phyloP scores from a whole-genome alignment of 2,329 filamentous ascomycete species.

The Colletotrichum gloeosporioides region DNA sequence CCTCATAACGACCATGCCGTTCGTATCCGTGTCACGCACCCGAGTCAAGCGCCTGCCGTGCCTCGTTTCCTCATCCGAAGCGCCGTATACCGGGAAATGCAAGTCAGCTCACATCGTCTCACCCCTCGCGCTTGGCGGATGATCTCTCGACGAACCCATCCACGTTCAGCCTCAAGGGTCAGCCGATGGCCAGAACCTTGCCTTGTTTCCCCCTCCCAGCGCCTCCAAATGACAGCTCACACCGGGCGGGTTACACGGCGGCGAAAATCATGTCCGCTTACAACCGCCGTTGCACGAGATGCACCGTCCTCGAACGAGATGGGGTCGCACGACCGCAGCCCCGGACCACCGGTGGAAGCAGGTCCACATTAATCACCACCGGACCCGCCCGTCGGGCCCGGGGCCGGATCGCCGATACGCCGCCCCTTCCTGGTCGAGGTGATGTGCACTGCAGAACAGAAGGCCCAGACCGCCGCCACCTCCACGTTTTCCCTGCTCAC shows the following conservation, averaged over 20 bases:
- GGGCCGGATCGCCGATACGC: constrained; percentile 11
- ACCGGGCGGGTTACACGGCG: neutral
- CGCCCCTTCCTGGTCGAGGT: neutral
- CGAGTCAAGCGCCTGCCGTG: neutral
- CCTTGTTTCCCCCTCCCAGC: neutral
- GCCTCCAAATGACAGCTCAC: neutral
- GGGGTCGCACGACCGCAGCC: neutral
- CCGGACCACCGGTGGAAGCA: neutral
- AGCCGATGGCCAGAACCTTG: neutral
- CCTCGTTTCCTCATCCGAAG: neutral
- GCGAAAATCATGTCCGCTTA: neutral
- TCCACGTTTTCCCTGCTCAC: neutral
- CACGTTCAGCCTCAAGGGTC: neutral
- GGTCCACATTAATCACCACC: neutral
- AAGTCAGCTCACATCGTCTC: neutral
- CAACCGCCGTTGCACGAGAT: neutral
- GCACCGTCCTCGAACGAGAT: neutral
- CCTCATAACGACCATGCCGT: neutral
- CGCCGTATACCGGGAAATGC: neutral
- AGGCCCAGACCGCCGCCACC: constrained; percentile 7
- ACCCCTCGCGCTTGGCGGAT: neutral
- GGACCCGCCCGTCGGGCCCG: constrained; percentile 1
- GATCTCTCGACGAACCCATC: neutral
- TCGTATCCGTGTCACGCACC: neutral
- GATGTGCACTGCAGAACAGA: neutral